A percentile compares a stretch with the other conserved stretches of the same genome.
phyloP scores from a whole-genome alignment of 2,329 filamentous ascomycete genomes.

The Sporothrix mexicana region DNA sequence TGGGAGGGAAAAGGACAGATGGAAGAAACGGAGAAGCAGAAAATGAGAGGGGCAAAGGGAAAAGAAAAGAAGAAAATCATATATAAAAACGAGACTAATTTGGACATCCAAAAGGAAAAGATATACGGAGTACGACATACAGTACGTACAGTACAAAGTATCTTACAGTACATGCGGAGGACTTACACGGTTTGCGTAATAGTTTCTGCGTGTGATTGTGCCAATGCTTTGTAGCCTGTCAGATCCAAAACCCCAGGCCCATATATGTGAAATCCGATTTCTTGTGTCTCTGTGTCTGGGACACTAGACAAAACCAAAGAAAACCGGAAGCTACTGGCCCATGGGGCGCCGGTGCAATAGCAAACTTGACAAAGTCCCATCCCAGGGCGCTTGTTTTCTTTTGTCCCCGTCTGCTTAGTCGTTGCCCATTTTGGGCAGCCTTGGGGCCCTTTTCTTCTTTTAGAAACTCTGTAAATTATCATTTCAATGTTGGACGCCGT shows the following conservation, averaged over 20 bases:
- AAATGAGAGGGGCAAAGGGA: too few relatives aligned
- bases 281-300: not conserved
- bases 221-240: not conserved
- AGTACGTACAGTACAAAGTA: too few relatives aligned
- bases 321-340: not conserved
- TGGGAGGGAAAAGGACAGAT: not conserved
- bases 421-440: not conserved
- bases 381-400: conserved; percentile 19
- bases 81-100: not conserved
- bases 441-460: not conserved
- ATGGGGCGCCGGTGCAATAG: not conserved
- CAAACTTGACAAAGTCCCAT: conserved; percentile 3
- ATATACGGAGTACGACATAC: not conserved
- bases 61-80: too few relatives aligned
- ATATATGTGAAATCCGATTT: not conserved
- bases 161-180: conserved; percentile 2
- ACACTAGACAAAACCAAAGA: conserved; percentile 9
- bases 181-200: conserved; percentile 6
- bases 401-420: not conserved
- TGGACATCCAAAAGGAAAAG: not conserved
- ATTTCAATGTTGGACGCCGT: too few relatives aligned
- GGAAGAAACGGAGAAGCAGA: too few relatives aligned
- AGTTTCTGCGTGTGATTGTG: not conserved
- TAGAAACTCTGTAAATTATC: too few relatives aligned
- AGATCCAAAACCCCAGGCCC: not conserved